Evolutionary conservation across 139 green algal species (phyloP), one percentile per base, ranked within the genome.

Genomic region (Spirogloea muscicola): DNA sequence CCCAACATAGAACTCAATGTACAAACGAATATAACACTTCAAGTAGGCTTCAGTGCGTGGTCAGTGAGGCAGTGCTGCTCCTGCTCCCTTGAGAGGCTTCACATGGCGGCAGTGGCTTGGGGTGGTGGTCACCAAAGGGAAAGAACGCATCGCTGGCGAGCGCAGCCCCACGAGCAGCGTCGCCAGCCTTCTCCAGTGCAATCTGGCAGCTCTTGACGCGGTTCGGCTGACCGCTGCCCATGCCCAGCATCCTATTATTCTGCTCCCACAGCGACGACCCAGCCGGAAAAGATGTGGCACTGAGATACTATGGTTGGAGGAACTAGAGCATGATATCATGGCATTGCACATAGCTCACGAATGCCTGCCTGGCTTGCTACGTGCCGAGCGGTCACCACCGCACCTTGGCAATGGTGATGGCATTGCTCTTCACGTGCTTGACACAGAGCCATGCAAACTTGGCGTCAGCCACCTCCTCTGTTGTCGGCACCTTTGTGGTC

Each of bases 401-500:
- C 9, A 79, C 90, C 87, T 98, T 98, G 57, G 91, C 94, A 25
- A 99, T 86, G 0, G 93, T 96, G 80, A 99, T 99, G 72, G 94
- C 94, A 77, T 99, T 99, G 81, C 78, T 91, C 89, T 99, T 99
- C 46, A 99, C 94, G 71, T 99, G 94, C 90, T 99, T 99, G n/a
- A 96, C 91, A 43, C 80, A 86, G 16, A 71, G 79, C 95, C 95
- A 99, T 3, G 94, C 95, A 84, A 98, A 97, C 86, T 91, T 91
- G 18, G 97, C 84, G 83, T 99, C 95, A 44, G 88, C 85, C 27
- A 98, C 76, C 86, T 97, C 88, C 76, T 95, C 34, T 33, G 78
- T 65, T 3, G 90, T 96, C 46, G 94, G 94, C 84, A 96, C 79
- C 46, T 73, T 75, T 76, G 96, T 79, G 3, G 85, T 91, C n/a